Evolutionary conservation across 2,329 filamentous ascomycete species (phyloP), one percentile per base, ranked within the genome.

Genomic region (Diaporthe humulicola): DNA sequence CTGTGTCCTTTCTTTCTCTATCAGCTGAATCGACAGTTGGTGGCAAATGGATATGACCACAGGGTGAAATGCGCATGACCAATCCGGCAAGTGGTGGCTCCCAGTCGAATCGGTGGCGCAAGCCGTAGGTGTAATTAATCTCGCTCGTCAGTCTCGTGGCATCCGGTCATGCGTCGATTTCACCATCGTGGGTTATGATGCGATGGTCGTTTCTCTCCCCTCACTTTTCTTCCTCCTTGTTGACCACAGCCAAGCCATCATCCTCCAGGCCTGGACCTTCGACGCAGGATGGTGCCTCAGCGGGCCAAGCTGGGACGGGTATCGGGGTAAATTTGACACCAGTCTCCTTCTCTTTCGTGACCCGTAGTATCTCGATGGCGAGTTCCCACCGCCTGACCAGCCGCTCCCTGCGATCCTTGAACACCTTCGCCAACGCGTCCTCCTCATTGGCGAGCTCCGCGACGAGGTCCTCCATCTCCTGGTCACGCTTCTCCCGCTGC

Each of bases 371-470:
- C 77, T 90, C 87, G 69, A 87, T 87, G 28, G 84, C 84, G 10
- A 92, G 79, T 40, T 82, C 80, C 91, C 91, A 92, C 73, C 89
- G 84, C 56, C 84, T 83, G 14, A 84, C 81, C 57, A 91, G 77
- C 67, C 84, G 84, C 7, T 81, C 79, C 78, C 84, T 87, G 28
- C 90, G 85, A 25, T 84, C 81, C 4, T 78, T 77, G 76, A 92
- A 90, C 1, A 85, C 82, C 22, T 77, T 81, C 5, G 83, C 77
- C n/a, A 91, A 80, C 15, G 80, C 80, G 33, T 89, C 87, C 73
- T 89, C 87, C 78, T 92, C 89, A 10, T 85, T 83, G 0, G 84
- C 82, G 60, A 88, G 88, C 71, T 81, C 82, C 1, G 85, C 83
- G 7, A 87, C 87, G 25, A 90, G 80, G 52, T 84, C 83, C 48